Conservation (phyloP, 495 filamentous ascomycete species). For the Neurospora cerealis region DNA sequence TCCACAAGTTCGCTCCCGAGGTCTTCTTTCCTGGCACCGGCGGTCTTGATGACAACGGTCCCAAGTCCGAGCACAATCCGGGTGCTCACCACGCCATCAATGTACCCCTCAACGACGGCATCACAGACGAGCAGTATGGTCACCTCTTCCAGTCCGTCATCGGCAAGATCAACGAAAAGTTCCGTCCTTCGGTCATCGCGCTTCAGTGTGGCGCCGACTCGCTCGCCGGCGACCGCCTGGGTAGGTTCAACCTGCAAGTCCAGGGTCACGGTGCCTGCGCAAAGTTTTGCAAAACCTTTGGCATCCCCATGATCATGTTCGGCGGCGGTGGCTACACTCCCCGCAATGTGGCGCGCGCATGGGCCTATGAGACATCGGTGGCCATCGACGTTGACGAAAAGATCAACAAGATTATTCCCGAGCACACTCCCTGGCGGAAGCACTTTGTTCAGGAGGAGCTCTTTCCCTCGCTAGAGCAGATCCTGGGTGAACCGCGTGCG, state of each 20-base stretch:
- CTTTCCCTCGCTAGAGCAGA: slow-evolving; percentile 64
- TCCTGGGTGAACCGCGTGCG: slow-evolving; percentile 44
- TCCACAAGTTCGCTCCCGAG: slow-evolving; percentile 87
- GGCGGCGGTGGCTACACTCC: slow-evolving; percentile 98
- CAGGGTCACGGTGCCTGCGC: slow-evolving; percentile 88
- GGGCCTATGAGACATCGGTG: slow-evolving; percentile 92
- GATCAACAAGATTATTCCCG: slow-evolving; percentile 64
- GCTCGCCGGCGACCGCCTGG: slow-evolving; percentile 83
- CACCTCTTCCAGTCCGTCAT: slow-evolving; percentile 76
- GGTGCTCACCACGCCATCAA: slow-evolving; percentile 95
- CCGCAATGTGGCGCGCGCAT: slow-evolving; percentile 88
- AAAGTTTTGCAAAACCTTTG: slow-evolving; percentile 67
- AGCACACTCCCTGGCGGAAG: slow-evolving; percentile 63
- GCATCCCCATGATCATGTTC: slow-evolving; percentile 74
- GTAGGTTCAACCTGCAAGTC: slow-evolving; percentile 94
- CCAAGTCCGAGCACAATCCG: slow-evolving; percentile 69
- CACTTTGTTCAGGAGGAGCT: slow-evolving; percentile 80
- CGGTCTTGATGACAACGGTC: slow-evolving; percentile 82
- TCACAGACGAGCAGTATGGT: slow-evolving; percentile 86
- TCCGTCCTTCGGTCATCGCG: slow-evolving; percentile 78
- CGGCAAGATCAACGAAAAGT: slow-evolving; percentile 60
- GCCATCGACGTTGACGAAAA: slow-evolving; percentile 63
- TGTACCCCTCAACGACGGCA: slow-evolving; percentile 89
- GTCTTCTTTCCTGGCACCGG: slow-evolving; percentile 96
- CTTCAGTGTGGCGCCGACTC: slow-evolving; percentile 96